These are phyloP conservation scores for Multifurca ochricompacta DNA, from an alignment of 768 basidiomycete genomes.

Conservation along the genomic window DNA sequence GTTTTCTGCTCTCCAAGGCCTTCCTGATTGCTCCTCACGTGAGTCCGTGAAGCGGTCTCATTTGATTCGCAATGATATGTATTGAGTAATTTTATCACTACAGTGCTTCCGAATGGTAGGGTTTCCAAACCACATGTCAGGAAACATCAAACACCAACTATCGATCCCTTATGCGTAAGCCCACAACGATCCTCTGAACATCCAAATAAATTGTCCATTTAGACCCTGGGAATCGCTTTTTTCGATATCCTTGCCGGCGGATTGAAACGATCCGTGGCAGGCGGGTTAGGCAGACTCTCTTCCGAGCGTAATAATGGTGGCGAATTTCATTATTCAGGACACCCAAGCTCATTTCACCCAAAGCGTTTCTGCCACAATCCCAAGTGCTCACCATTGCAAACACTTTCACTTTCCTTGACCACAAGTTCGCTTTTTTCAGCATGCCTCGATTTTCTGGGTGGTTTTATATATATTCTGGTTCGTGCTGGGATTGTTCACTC, in stretches of 20 bases:
- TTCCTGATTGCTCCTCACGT: neutral
- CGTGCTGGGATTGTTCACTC: neutral
- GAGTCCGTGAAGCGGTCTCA: too few species aligned
- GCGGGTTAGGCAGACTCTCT: neutral
- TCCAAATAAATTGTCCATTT: neutral
- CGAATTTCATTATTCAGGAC: neutral
- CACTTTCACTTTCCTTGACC: neutral
- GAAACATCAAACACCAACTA: neutral
- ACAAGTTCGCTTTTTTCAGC: neutral
- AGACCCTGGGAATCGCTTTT: too few species aligned
- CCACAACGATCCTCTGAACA: neutral
- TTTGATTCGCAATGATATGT: neutral
- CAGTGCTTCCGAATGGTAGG: neutral
- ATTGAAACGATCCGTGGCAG: neutral
- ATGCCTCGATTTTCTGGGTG: neutral
- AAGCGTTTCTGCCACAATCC: neutral
- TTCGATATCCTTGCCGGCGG: neutral
- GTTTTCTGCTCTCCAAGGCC: neutral
- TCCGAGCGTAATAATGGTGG: too few species aligned
- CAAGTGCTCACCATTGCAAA: neutral
- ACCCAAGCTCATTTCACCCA: neutral
- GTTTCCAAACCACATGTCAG: neutral
- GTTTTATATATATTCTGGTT: neutral
- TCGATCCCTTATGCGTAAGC: too few species aligned
- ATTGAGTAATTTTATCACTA: neutral